phyloP scores from a whole-genome alignment of 31 red algal species.

The Porphyra umbilicalis region DNA sequence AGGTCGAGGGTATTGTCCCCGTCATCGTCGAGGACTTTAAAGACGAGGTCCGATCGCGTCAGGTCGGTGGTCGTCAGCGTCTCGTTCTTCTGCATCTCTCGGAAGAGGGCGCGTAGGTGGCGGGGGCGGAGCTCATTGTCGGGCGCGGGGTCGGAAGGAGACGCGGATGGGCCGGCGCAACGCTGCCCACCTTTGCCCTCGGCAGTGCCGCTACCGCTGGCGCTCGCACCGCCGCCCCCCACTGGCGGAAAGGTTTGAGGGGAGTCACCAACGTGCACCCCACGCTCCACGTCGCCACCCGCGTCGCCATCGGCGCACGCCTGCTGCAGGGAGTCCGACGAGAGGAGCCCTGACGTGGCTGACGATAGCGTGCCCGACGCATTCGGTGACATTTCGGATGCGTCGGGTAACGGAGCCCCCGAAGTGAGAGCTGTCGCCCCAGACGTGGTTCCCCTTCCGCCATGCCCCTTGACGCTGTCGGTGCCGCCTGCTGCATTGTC shows the following conservation, averaged over 20 bases:
- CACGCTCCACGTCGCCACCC: neutral
- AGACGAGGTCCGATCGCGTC: conserved; percentile 34
- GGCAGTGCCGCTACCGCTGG: conserved; percentile 9
- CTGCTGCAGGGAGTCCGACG: neutral
- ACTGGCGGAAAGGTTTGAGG: neutral
- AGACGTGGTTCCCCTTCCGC: too few relatives aligned
- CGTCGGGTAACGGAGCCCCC: too few relatives aligned
- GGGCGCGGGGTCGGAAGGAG: too few relatives aligned
- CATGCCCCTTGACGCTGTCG: too few relatives aligned
- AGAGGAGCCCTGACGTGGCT: too few relatives aligned
- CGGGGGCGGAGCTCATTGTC: conserved; percentile 21
- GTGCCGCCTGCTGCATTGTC: too few relatives aligned
- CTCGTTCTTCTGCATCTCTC: conserved; percentile 60
- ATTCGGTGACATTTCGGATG: too few relatives aligned
- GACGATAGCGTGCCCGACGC: too few relatives aligned
- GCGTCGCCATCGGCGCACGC: neutral
- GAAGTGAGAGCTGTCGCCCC: too few relatives aligned
- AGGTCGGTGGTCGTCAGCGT: conserved; percentile 29
- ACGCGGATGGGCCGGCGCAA: too few relatives aligned
- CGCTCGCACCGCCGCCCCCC: too few relatives aligned
- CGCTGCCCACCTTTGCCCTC: too few relatives aligned
- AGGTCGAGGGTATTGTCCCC: conserved; percentile 38
- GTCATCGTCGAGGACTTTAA: conserved; percentile 66
- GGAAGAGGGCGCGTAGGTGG: conserved; percentile 47
- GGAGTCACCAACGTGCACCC: neutral